These are phyloP conservation scores for Tylopilus balloui DNA, from an alignment of 768 basidiomycete species.

Conservation along the genomic window DNA sequence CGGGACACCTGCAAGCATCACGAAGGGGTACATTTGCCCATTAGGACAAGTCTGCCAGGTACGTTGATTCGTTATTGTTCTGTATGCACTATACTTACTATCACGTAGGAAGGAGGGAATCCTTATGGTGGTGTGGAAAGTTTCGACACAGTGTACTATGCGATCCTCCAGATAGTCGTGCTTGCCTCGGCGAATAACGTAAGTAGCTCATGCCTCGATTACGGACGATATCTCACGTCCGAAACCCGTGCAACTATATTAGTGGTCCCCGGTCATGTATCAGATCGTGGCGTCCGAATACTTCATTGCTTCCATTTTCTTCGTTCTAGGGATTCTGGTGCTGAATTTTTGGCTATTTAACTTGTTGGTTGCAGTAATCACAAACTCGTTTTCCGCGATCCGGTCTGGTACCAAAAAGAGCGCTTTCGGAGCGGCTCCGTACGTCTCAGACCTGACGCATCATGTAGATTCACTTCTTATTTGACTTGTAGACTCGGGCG, in stretches of 20 bases:
- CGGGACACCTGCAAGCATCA: constrained; percentile 33
- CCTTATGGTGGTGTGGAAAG: constrained; percentile 63
- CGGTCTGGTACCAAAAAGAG: constrained; percentile 81
- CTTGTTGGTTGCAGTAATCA: constrained; percentile 92
- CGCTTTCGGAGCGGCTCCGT: constrained; percentile 76
- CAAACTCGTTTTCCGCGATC: constrained; percentile 87
- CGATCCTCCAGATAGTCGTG: constrained; percentile 80
- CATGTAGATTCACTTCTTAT: neutral
- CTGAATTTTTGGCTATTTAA: constrained; percentile 95
- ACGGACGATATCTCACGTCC: neutral
- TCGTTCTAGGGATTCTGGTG: constrained; percentile 76
- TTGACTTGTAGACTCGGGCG: constrained; percentile 32
- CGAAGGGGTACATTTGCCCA: constrained; percentile 90
- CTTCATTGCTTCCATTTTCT: constrained; percentile 83
- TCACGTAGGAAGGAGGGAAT: constrained; percentile 56
- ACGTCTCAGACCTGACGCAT: constrained; percentile 1
- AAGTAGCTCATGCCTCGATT: constrained; percentile 24
- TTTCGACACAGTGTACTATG: constrained; percentile 85
- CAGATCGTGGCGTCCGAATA: constrained; percentile 85
- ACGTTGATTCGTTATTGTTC: constrained; percentile 11
- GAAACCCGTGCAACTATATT: neutral
- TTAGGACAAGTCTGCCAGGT: constrained; percentile 81
- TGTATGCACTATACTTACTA: neutral
- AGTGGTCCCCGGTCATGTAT: constrained; percentile 88
- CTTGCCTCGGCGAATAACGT: constrained; percentile 78